These are phyloP conservation scores for Linderniella brevidens DNA, from an alignment of 257 asterid species.

Conservation along the genomic window DNA sequence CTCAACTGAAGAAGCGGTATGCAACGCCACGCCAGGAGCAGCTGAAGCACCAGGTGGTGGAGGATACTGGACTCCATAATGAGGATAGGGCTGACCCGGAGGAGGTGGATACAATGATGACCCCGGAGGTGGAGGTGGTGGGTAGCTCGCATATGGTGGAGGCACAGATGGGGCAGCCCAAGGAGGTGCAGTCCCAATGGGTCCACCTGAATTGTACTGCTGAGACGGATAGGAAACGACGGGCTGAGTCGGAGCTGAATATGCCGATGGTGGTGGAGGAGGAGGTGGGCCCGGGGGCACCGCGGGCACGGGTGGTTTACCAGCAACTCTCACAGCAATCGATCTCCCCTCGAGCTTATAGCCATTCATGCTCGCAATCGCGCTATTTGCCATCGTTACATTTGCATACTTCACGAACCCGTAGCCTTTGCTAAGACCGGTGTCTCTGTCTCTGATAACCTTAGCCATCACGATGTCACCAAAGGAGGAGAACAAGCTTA, in stretches of 20 bases:
- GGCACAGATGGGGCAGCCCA: conserved; percentile 19
- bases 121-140: conserved; percentile 88
- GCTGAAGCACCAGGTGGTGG: conserved; percentile 51
- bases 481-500: conserved; percentile 57
- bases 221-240: conserved; percentile 63
- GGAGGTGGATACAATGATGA: conserved; percentile 44
- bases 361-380: conserved; percentile 86
- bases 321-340: conserved; percentile 90
- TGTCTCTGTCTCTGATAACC: conserved; percentile 72
- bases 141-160: conserved; percentile 41
- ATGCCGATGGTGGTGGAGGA: conserved; percentile 40
- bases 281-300: conserved; percentile 81
- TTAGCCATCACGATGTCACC: conserved; percentile 97
- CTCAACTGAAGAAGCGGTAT: conserved; percentile 40
- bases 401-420: conserved; percentile 90
- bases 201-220: conserved; percentile 68
- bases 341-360: conserved; percentile 86
- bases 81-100: conserved; percentile 41
- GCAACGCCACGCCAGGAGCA: conserved; percentile 33
- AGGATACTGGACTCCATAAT: conserved; percentile 55
- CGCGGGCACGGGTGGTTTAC: conserved; percentile 84
- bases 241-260: conserved; percentile 45
- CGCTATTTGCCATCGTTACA: conserved; percentile 72
- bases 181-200: conserved; percentile 37
- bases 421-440: conserved; percentile 79